Evolutionary conservation across 371 early-diverging fungal genomes (phyloP).

Genomic region (Mortierella sp.): DNA sequence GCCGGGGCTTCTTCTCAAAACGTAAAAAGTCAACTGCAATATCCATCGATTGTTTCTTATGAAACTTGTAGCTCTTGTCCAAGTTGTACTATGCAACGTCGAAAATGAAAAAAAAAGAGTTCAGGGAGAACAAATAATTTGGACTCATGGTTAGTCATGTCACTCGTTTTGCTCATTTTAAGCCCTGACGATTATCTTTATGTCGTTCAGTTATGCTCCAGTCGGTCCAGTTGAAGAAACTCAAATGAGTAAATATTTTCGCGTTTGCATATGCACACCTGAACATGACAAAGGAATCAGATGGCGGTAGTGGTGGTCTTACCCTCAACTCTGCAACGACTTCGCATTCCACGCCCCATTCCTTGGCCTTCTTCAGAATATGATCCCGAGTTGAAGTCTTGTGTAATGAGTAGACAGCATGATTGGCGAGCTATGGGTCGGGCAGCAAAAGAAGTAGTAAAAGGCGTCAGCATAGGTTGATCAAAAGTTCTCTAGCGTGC

Average conservation of each 20-base stretch:
- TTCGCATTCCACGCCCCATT: constrained; percentile 83
- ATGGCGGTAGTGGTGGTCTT: constrained; percentile 10
- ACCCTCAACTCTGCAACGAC: constrained; percentile 83
- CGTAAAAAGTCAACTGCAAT: constrained; percentile 85
- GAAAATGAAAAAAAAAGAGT: constrained; percentile 3
- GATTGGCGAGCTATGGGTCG: constrained; percentile 53
- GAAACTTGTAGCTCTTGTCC: constrained; percentile 90
- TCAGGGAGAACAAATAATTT: neutral
- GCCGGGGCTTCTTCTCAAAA: constrained; percentile 62
- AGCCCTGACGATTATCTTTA: neutral
- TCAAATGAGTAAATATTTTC: neutral
- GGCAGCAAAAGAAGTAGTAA: neutral
- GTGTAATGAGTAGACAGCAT: constrained; percentile 86
- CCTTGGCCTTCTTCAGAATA: constrained; percentile 80
- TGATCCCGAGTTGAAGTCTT: constrained; percentile 88
- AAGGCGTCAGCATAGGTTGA: neutral
- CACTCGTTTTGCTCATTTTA: neutral
- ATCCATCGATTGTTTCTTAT: constrained; percentile 83
- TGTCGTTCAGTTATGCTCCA: neutral
- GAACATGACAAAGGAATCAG: neutral
- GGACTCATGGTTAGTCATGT: constrained; percentile 12
- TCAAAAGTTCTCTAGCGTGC: neutral
- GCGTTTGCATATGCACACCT: neutral
- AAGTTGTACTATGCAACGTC: constrained; percentile 73
- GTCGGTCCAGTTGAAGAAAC: neutral